phyloP scores from a whole-genome alignment of 768 basidiomycete genomes.

The Kondoa subrosea region DNA sequence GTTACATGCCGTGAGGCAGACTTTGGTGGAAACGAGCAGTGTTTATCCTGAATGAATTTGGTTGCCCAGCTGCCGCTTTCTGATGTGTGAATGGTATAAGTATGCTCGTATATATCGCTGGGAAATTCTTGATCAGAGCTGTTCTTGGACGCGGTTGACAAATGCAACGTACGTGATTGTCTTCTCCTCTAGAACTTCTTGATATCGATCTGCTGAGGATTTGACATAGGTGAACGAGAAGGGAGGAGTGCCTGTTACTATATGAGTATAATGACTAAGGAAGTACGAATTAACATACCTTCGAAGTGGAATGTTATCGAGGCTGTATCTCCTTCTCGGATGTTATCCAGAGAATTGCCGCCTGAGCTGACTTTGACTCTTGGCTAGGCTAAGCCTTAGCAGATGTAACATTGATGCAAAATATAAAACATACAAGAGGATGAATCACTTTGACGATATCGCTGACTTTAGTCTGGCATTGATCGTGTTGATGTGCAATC shows the following conservation, averaged over 20 bases:
- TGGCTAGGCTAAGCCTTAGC: constrained; percentile 57
- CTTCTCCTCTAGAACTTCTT: constrained; percentile 76
- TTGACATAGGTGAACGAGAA: constrained; percentile 91
- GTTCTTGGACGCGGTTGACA: neutral
- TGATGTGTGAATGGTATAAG: constrained; percentile 83
- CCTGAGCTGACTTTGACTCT: constrained; percentile 79
- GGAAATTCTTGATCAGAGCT: neutral
- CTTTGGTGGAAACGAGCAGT: neutral
- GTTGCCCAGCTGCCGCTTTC: constrained; percentile 52
- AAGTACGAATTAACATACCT: too few relatives aligned
- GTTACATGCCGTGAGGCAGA: neutral
- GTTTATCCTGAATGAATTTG: neutral
- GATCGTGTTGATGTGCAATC: constrained; percentile 46
- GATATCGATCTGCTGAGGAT: constrained; percentile 42
- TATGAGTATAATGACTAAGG: too few relatives aligned
- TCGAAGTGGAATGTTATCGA: constrained; percentile 78
- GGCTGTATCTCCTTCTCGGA: constrained; percentile 75
- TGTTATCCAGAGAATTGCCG: constrained; percentile 59
- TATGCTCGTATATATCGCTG: constrained; percentile 38
- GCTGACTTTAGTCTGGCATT: neutral
- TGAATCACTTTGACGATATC: constrained; percentile 41
- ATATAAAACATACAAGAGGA: constrained; percentile 36
- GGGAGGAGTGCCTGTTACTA: constrained; percentile 58
- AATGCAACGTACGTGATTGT: constrained; percentile 55
- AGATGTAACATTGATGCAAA: constrained; percentile 10